A percentile compares a stretch with the other conserved stretches of the same genome.
Conservation (phyloP, 768 basidiomycete species). For the Psilocybe cyanescens region DNA sequence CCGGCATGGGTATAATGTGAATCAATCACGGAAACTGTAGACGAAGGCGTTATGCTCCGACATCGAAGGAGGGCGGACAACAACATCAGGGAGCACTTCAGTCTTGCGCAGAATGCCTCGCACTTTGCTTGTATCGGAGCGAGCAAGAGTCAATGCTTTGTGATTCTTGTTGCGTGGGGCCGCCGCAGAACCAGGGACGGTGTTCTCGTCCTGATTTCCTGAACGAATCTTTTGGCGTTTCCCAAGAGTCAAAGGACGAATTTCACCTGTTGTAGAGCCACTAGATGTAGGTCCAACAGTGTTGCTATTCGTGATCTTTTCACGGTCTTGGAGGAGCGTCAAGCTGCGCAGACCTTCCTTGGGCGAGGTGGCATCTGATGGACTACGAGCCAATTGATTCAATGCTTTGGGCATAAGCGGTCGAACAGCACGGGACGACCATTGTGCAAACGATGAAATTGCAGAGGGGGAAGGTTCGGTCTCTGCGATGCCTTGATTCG, state of each 20-base stretch:
- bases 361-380: conserved; percentile 42
- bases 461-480: conserved; percentile 30
- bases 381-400: conserved; percentile 47
- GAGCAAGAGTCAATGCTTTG: conserved; percentile 61
- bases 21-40: conserved; percentile 47
- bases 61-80: conserved; percentile 58
- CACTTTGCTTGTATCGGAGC: conserved; percentile 67
- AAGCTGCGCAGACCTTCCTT: conserved; percentile 58
- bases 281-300: conserved; percentile 15
- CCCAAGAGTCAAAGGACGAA: conserved; percentile 59
- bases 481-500: conserved; percentile 19
- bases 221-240: conserved; percentile 51
- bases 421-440: conserved; percentile 53
- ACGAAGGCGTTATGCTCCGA: conserved; percentile 46
- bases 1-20: conserved; percentile 19
- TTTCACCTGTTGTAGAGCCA: conserved; percentile 32
- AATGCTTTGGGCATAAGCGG: conserved; percentile 57
- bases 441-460: conserved; percentile 45
- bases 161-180: conserved; percentile 43
- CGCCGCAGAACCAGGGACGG: conserved; percentile 33
- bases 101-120: conserved; percentile 58
- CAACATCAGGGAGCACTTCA: conserved; percentile 62
- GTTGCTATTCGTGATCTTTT: conserved; percentile 23
- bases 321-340: conserved; percentile 64
- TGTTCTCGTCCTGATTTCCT: conserved; percentile 41